Evolutionary conservation across 331 rosid genomes (phyloP).

Genomic region (Telfairia occidentalis): DNA sequence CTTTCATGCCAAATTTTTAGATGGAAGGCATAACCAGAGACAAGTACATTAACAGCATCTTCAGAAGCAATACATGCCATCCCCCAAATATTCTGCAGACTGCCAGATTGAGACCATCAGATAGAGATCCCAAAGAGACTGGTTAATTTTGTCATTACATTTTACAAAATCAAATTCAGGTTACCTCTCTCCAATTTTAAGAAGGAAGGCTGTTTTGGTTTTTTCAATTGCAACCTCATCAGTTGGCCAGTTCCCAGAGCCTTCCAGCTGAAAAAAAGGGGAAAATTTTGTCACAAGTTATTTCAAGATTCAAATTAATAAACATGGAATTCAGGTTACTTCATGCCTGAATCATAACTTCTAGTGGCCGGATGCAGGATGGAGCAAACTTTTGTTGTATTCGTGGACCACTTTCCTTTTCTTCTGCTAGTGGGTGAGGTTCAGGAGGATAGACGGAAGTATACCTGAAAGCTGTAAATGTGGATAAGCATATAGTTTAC

Average conservation of each 20-base stretch:
- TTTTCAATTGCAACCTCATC: slow-evolving; percentile 81
- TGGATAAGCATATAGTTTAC: neutral
- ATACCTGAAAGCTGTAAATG: slow-evolving; percentile 65
- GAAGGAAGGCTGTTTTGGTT: slow-evolving; percentile 81
- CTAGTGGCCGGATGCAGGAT: slow-evolving; percentile 76
- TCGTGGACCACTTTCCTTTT: slow-evolving; percentile 27
- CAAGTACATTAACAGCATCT: slow-evolving; percentile 60
- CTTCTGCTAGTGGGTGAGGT: slow-evolving; percentile 69
- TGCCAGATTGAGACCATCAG: slow-evolving; percentile 35
- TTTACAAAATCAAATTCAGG: slow-evolving; percentile 12
- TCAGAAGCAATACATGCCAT: slow-evolving; percentile 61
- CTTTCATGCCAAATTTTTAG: slow-evolving; percentile 89
- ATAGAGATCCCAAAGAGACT: slow-evolving; percentile 10
- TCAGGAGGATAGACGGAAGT: slow-evolving; percentile 87
- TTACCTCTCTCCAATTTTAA: slow-evolving; percentile 82
- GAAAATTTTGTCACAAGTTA: slow-evolving; percentile 18
- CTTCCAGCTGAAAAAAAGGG: slow-evolving; percentile 60
- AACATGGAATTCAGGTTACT: slow-evolving; percentile 1
- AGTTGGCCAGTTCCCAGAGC: slow-evolving; percentile 96
- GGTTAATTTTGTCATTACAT: slow-evolving; percentile 4
- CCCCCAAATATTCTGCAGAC: slow-evolving; percentile 74
- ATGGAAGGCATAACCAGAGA: slow-evolving; percentile 88
- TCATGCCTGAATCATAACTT: slow-evolving; percentile 90
- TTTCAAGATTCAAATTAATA: slow-evolving; percentile 1
- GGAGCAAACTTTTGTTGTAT: slow-evolving; percentile 37